phyloP scores from a whole-genome alignment of 495 filamentous ascomycete genomes.

The Aspergillus egyptiacus region DNA sequence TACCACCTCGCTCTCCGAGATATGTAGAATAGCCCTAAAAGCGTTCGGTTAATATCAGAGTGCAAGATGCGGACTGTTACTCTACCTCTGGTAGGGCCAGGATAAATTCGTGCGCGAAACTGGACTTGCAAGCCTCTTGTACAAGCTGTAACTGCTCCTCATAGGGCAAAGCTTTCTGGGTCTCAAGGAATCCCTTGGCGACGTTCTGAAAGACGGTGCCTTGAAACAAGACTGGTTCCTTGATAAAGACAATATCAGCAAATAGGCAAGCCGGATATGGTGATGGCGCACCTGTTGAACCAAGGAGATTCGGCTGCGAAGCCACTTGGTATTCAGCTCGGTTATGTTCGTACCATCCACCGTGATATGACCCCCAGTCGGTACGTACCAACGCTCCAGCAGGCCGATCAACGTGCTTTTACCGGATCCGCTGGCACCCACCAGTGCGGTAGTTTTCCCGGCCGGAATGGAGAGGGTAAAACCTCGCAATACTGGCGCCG shows the following conservation, averaged over 20 bases:
- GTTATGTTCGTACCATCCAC: constrained; percentile 79
- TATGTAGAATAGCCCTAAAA: constrained; percentile 81
- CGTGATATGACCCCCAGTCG: constrained; percentile 68
- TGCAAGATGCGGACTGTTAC: not conserved
- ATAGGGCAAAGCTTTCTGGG: constrained; percentile 47
- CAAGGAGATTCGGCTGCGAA: constrained; percentile 82
- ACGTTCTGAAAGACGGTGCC: constrained; percentile 86
- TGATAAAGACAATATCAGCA: constrained; percentile 14
- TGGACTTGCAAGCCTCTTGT: constrained; percentile 74
- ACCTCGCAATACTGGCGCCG: constrained; percentile 30
- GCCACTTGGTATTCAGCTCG: constrained; percentile 78
- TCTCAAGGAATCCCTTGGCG: constrained; percentile 81
- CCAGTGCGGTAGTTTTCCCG: constrained; percentile 46
- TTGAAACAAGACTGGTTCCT: constrained; percentile 66
- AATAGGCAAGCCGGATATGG: not conserved
- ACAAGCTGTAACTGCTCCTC: constrained; percentile 65
- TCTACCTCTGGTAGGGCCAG: constrained; percentile 50
- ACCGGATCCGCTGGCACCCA: constrained; percentile 55
- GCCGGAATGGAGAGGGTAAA: constrained; percentile 35
- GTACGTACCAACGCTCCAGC: constrained; percentile 88
- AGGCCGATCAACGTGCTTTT: constrained; percentile 91
- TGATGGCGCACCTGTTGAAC: constrained; percentile 36
- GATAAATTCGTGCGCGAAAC: constrained; percentile 92
- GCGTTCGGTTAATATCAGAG: not conserved
- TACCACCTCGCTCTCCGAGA: constrained; percentile 88